Evolutionary conservation across 306 rosid genomes (phyloP), one percentile per base, ranked within the genome.

Genomic region (Carpinus fangiana): DNA sequence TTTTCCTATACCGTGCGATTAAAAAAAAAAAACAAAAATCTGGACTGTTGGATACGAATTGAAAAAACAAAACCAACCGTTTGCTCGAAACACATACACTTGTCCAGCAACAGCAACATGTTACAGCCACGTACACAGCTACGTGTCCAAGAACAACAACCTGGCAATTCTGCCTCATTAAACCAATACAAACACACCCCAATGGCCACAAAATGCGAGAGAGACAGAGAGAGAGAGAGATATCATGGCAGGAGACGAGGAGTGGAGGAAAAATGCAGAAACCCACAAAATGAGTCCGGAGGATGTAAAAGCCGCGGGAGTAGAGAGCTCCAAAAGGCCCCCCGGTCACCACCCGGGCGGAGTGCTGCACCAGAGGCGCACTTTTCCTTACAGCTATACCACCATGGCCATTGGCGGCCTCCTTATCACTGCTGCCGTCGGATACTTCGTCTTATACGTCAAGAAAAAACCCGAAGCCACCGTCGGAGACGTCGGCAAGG

Each of bases 401-500:
- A 76, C 86, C 36, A 78, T 88, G 83, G n/a, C 87, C 4, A 0
- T 88, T 0, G 87, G 78, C 8, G 91, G 95, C 76, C 79, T 90
- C 74, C 31, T 80, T 68, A 28, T 92, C 21, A 31, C 82, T 0
- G 92, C 76, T 2, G 76, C 82, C 75, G 41, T 85, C 0, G 96
- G 90, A 0, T 93, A 91, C 73, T 16, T 78, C n/a, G 87, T 88
- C 23, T 84, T 87, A 8, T 95, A 84, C 60, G 3, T 77, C 28
- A 65, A 56, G 76, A 93, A 91, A 72, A 93, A 95, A 59, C 98
- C 96, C 0, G 88, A 91, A 36, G 97, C 98, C 13, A 62, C 79
- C 9, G 94, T 94, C 2, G 20, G 8, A 11, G 93, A 92, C 65
- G 97, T 94, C 0, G 97, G 87, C 8, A 89, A 77, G 89, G 97